Evolutionary conservation across 208 protist species (phyloP), one percentile per base, ranked within the genome.

Genomic region (Trypanosoma brucei): DNA sequence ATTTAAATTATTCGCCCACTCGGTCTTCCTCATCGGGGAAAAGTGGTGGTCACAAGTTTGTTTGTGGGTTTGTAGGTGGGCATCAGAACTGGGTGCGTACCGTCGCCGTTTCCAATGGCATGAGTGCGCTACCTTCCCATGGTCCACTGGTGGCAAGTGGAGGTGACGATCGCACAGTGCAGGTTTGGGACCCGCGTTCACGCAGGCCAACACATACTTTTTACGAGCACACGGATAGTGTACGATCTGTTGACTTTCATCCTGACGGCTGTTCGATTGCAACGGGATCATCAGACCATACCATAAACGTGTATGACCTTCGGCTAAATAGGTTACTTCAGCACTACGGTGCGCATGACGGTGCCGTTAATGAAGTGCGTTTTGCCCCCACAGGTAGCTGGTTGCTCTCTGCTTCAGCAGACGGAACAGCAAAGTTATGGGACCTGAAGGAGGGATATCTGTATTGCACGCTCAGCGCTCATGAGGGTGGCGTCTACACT

Each of bases 251-350:
- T 30, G 73, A 76, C 54, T 96, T 97, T 65, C 85, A 93, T 58
- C 89, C 89, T 2, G 79, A 91, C 51, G 91, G 93, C 33, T 76
- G 83, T 67, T 83, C 74, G 59, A 60, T 97, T 14, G 93, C 86
- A 9, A 83, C 75, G 46, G 78, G 84, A 4, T 78, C 84, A 54
- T 78, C 69, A 9, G 78, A 79, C 70, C 75, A 84, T 40, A 78
- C 72, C 13, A 63, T 97, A n/a, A 91, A 93, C 34, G n/a, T 97
- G 3, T 97, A 82, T 62, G 91, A 96, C 65, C 66, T 97, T 30
- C 85, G 93, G 30, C 65, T 55, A 39, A 83, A 85, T 39, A 72
- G 70, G 30, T 68, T 96, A 3, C 40, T 97, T 3, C 93, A 97
- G 69, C 80, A 87, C 70, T 96, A 94, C 68, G 66, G 68, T 14